phyloP scores from a whole-genome alignment of 148 eudicot species.

The Fagopyrum homotropicum region DNA sequence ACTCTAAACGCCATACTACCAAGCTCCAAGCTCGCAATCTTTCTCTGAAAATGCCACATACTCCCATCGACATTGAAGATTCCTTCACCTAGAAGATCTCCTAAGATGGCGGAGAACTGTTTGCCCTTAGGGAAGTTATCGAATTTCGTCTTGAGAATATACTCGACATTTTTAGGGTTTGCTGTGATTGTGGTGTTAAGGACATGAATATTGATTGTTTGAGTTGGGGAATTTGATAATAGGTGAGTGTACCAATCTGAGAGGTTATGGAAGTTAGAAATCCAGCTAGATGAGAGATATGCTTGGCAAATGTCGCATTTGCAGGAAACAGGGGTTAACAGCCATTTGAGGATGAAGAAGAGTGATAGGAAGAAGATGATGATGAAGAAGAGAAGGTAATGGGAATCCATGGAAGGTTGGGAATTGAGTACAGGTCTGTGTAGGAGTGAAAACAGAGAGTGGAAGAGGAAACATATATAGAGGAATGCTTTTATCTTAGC shows the following conservation, averaged over 20 bases:
- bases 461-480: neutral
- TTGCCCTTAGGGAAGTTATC: slow-evolving; percentile 25
- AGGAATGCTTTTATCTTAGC: neutral
- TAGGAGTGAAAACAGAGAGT: neutral
- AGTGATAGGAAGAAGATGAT: neutral
- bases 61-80: slow-evolving; percentile 27
- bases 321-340: slow-evolving; percentile 9
- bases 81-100: slow-evolving; percentile 22
- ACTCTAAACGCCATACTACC: slow-evolving; percentile 37
- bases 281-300: slow-evolving; percentile 19
- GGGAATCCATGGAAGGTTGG: slow-evolving; percentile 1
- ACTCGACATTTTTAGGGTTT: slow-evolving; percentile 19
- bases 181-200: slow-evolving; percentile 21
- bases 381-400: neutral
- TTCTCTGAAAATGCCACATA: slow-evolving; percentile 23
- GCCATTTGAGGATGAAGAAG: neutral
- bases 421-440: neutral
- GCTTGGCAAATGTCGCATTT: slow-evolving; percentile 15
- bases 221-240: slow-evolving; percentile 13
- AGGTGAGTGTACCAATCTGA: slow-evolving; percentile 29
- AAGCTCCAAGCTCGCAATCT: slow-evolving; percentile 71
- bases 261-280: slow-evolving; percentile 13
- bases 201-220: slow-evolving; percentile 22
- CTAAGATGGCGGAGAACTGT: slow-evolving; percentile 19
- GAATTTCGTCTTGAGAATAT: slow-evolving; percentile 23